Evolutionary conservation across 768 basidiomycete species (phyloP).

Genomic region (Suillus subalutaceus): DNA sequence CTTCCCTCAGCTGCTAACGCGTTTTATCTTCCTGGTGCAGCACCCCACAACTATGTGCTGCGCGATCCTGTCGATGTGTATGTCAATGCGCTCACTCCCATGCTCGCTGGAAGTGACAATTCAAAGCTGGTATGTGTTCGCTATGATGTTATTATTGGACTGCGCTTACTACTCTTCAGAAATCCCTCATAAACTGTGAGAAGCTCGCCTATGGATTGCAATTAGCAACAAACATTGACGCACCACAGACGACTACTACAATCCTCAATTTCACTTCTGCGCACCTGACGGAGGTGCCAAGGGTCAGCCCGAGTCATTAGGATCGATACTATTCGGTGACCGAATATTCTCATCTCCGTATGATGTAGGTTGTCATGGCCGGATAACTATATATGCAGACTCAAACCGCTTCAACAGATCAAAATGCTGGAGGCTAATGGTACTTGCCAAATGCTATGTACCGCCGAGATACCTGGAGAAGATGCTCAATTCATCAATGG

Average conservation of each 20-base stretch:
- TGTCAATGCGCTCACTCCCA: conserved; percentile 90
- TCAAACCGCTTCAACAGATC: conserved; percentile 49
- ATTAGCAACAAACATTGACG: conserved; percentile 10
- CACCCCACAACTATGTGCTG: conserved; percentile 77
- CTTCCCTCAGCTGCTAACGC: conserved; percentile 42
- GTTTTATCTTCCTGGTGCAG: conserved; percentile 93
- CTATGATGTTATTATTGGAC: conserved; percentile 12
- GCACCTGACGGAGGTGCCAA: conserved; percentile 71
- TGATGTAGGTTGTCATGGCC: conserved; percentile 53
- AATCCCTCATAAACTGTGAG: conserved; percentile 88
- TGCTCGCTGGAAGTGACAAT: conserved; percentile 66
- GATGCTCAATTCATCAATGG: conserved; percentile 91
- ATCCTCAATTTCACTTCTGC: conserved; percentile 86
- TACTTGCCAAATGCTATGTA: conserved; percentile 80
- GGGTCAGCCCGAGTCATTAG: conserved; percentile 82
- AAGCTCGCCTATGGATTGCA: not conserved
- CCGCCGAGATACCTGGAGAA: conserved; percentile 57
- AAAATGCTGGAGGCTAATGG: conserved; percentile 77
- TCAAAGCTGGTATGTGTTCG: conserved; percentile 66
- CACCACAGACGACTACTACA: conserved; percentile 87
- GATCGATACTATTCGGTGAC: conserved; percentile 96
- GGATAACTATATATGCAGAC: conserved; percentile 14
- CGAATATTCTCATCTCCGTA: conserved; percentile 91
- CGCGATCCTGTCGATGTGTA: conserved; percentile 79
- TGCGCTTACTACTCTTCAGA: conserved; percentile 45